Evolutionary conservation across 805 yeast genomes (phyloP).

Genomic region (Starmerella lactis-condensi): DNA sequence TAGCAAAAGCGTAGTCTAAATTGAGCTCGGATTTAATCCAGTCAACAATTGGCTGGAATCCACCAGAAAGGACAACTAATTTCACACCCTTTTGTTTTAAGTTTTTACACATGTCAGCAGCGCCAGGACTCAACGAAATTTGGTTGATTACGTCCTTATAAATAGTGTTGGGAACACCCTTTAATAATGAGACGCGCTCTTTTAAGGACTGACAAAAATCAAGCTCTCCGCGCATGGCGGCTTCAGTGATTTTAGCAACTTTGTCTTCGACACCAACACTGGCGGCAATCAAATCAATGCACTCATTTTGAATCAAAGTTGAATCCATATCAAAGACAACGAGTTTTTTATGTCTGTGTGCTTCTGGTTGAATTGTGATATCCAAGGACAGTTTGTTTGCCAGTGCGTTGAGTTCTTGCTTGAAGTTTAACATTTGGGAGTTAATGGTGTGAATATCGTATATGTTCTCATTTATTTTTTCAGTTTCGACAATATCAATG

Average conservation of each 20-base stretch:
- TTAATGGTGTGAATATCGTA: too few relatives aligned
- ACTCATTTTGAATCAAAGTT: constrained; percentile 87
- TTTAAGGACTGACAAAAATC: constrained; percentile 71
- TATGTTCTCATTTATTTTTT: too few relatives aligned
- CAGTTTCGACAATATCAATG: too few relatives aligned
- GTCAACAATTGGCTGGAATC: constrained; percentile 75
- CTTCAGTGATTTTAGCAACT: constrained; percentile 74
- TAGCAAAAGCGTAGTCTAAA: constrained; percentile 81
- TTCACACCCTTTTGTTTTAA: constrained; percentile 45
- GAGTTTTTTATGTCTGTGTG: constrained; percentile 30
- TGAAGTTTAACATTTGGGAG: too few relatives aligned
- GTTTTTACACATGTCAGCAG: constrained; percentile 44
- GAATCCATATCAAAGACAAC: constrained; percentile 97
- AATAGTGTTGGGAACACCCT: constrained; percentile 56
- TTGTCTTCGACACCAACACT: constrained; percentile 77
- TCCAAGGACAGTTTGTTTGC: too few relatives aligned
- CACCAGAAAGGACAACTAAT: constrained; percentile 84
- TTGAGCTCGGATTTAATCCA: constrained; percentile 48
- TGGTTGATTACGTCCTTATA: constrained; percentile 64
- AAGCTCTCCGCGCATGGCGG: constrained; percentile 93
- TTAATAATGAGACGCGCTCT: constrained; percentile 57
- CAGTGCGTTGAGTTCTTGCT: too few relatives aligned
- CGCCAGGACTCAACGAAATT: constrained; percentile 71
- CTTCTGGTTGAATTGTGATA: constrained; percentile 28
- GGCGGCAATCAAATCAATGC: constrained; percentile 85